phyloP scores from a whole-genome alignment of 2,329 filamentous ascomycete genomes.

The Botryotinia narcissicola region DNA sequence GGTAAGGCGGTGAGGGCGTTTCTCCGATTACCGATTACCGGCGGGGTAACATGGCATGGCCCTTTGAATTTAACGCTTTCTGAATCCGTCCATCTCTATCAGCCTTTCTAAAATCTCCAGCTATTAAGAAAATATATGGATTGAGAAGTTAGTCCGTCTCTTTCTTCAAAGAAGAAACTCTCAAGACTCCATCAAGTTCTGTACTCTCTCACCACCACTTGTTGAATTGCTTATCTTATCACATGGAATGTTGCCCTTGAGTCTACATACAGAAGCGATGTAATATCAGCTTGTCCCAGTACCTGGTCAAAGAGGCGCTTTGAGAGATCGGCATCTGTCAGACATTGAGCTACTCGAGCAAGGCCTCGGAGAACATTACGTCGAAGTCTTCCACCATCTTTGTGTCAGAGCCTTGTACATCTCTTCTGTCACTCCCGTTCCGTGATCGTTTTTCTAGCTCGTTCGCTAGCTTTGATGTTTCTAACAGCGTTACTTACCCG shows the following conservation, averaged over 20 bases:
- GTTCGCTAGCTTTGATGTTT: neutral
- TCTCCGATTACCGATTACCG: neutral
- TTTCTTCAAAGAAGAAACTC: neutral
- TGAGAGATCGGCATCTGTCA: neutral
- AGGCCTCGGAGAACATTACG: neutral
- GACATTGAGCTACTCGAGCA: neutral
- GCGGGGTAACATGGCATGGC: neutral
- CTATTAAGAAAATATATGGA: neutral
- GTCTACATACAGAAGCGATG: neutral
- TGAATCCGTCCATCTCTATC: neutral
- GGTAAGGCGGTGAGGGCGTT: constrained; percentile 14
- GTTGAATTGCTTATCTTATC: neutral
- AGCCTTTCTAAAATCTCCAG: neutral
- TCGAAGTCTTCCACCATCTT: neutral
- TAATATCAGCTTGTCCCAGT: neutral
- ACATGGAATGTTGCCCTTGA: neutral
- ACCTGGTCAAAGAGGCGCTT: neutral
- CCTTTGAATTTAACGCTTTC: neutral
- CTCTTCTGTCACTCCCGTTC: neutral
- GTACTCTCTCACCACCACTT: neutral
- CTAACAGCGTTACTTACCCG: neutral
- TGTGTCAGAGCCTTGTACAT: neutral
- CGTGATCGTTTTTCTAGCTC: neutral
- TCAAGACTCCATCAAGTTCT: no score
- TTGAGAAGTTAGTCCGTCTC: neutral